phyloP scores from a whole-genome alignment of 352 stramenopile species.

The Globisporangium rhizosaccharum region DNA sequence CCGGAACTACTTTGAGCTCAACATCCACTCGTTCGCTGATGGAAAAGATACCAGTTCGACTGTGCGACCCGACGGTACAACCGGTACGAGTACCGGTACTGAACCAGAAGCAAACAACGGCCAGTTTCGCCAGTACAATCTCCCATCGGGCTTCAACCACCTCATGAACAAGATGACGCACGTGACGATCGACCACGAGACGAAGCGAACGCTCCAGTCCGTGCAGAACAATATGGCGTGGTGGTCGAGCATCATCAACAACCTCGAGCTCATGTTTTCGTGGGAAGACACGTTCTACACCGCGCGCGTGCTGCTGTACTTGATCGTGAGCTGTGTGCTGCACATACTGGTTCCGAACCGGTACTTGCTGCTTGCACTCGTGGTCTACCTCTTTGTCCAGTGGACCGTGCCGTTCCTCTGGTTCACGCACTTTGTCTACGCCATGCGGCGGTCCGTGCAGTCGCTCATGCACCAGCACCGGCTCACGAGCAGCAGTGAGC shows the following conservation, averaged over 20 bases:
- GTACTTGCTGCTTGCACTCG: constrained; percentile 68
- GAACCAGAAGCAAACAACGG: constrained; percentile 26
- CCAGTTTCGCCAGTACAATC: constrained; percentile 74
- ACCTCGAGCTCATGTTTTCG: constrained; percentile 83
- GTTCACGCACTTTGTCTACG: constrained; percentile 60
- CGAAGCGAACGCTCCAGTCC: constrained; percentile 75
- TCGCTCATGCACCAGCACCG: constrained; percentile 77
- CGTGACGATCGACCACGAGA: constrained; percentile 80
- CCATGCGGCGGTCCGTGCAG: constrained; percentile 54
- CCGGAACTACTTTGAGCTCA: constrained; percentile 83
- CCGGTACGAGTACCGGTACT: constrained; percentile 6
- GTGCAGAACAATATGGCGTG: constrained; percentile 88
- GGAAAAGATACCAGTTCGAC: constrained; percentile 23
- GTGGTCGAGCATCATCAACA: constrained; percentile 82
- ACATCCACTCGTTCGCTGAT: constrained; percentile 76
- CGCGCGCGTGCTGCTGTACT: constrained; percentile 66
- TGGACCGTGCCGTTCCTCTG: constrained; percentile 80
- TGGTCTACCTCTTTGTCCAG: constrained; percentile 74
- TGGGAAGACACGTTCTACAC: constrained; percentile 88
- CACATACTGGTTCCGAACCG: constrained; percentile 84
- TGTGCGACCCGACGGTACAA: background rate
- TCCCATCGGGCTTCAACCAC: constrained; percentile 79
- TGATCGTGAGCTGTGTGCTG: constrained; percentile 81
- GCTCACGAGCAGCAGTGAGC: constrained; percentile 52
- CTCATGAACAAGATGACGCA: constrained; percentile 89